A percentile compares a stretch with the other conserved stretches of the same genome.
phyloP scores from a whole-genome alignment of 345 rosid species.

The Melaleuca alternifolia region DNA sequence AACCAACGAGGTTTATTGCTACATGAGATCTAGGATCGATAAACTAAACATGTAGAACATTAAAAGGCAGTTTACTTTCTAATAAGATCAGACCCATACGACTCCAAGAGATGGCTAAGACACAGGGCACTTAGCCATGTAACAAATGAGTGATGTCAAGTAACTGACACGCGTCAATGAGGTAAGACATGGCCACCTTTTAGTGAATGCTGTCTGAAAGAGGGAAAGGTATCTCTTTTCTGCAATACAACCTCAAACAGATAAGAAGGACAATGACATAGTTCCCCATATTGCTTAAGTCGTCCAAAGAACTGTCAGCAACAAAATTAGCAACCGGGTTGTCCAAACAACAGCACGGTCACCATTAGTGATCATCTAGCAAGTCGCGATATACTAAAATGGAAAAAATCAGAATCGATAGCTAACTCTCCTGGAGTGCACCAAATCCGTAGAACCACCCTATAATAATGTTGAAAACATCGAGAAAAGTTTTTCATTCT shows the following conservation, averaged over 20 bases:
- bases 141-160: neutral
- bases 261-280: neutral
- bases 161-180: neutral
- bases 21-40: neutral
- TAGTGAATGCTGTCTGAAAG: neutral
- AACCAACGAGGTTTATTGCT: neutral
- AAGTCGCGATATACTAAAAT: neutral
- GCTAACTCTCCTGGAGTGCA: neutral
- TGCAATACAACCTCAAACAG: neutral
- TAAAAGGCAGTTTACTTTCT: neutral
- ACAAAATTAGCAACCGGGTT: neutral
- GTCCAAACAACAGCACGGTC: neutral
- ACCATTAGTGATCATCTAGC: neutral
- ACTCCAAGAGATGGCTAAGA: neutral
- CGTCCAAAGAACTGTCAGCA: neutral
- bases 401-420: neutral
- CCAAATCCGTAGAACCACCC: neutral
- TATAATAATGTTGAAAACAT: neutral
- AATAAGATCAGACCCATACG: neutral
- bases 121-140: neutral
- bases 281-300: neutral
- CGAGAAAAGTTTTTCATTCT: neutral
- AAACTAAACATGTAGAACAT: neutral
- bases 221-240: neutral
- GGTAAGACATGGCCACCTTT: neutral